A percentile compares a stretch with the other conserved stretches of the same genome.
phyloP scores from a whole-genome alignment of 2,329 filamentous ascomycete species.

The Colletotrichum filicis region DNA sequence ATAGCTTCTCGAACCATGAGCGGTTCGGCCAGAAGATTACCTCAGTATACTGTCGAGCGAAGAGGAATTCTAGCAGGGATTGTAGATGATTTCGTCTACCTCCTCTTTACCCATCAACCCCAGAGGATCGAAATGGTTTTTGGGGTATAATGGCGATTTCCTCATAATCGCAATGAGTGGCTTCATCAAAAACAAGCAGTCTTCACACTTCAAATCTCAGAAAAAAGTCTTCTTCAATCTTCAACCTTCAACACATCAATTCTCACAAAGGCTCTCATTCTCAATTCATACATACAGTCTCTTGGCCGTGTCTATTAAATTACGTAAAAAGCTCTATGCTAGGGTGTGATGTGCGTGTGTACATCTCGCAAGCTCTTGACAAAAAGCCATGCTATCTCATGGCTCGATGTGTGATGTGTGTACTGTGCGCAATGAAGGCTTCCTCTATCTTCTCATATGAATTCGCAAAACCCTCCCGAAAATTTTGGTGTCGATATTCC shows the following conservation, averaged over 20 bases:
- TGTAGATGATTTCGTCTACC: too few relatives aligned
- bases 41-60: too few relatives aligned
- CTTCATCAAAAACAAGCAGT: too few relatives aligned
- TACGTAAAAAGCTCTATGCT: conserved; percentile 21
- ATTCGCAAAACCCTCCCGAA: background rate
- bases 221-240: too few relatives aligned
- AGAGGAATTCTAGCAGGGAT: too few relatives aligned
- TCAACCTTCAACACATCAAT: background rate
- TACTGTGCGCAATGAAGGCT: conserved; percentile 6
- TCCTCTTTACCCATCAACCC: too few relatives aligned
- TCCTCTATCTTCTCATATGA: conserved; percentile 13
- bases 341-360: background rate
- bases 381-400: background rate
- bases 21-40: too few relatives aligned
- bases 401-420: background rate
- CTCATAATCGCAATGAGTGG: too few relatives aligned
- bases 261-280: background rate
- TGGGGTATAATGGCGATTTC: too few relatives aligned
- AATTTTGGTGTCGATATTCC: background rate
- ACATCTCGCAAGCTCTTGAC: background rate
- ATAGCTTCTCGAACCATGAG: too few relatives aligned
- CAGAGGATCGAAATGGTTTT: too few relatives aligned
- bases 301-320: conserved; percentile 20
- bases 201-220: too few relatives aligned
- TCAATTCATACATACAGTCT: background rate